Percentiles rank a stretch among this genome's conserved stretches.
phyloP scores from a whole-genome alignment of 208 protist species.

The Trypanosoma mega region DNA sequence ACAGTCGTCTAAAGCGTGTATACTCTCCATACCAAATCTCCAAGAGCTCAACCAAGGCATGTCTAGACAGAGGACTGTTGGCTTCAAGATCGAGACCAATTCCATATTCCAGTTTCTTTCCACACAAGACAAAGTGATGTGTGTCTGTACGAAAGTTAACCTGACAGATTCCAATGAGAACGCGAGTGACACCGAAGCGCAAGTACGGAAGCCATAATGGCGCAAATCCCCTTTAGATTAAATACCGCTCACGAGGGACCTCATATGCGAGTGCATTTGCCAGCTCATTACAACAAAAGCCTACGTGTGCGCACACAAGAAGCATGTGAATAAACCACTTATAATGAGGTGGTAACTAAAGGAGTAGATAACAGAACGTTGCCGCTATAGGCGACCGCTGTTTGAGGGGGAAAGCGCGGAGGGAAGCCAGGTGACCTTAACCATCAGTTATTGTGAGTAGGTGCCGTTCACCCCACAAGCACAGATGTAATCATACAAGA shows the following conservation, averaged over 20 bases:
- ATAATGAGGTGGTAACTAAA: not conserved
- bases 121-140: not conserved
- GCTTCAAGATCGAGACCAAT: not conserved
- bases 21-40: not conserved
- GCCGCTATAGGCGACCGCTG: not conserved
- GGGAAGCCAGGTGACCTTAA: slow-evolving; percentile 1
- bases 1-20: not conserved
- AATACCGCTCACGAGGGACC: not conserved
- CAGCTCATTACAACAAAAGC: not conserved
- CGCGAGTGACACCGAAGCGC: not conserved
- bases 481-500: not conserved
- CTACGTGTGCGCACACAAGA: not conserved
- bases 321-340: not conserved
- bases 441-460: not conserved
- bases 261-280: not conserved
- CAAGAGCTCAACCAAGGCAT: not conserved
- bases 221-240: not conserved
- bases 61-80: not conserved
- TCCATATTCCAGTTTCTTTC: not conserved
- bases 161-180: not conserved
- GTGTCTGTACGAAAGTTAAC: not conserved
- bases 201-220: not conserved
- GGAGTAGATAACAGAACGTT: not conserved
- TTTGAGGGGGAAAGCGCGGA: not conserved
- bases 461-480: not conserved